phyloP scores from a whole-genome alignment of 2,329 filamentous ascomycete species.

The Talaromyces sp. region DNA sequence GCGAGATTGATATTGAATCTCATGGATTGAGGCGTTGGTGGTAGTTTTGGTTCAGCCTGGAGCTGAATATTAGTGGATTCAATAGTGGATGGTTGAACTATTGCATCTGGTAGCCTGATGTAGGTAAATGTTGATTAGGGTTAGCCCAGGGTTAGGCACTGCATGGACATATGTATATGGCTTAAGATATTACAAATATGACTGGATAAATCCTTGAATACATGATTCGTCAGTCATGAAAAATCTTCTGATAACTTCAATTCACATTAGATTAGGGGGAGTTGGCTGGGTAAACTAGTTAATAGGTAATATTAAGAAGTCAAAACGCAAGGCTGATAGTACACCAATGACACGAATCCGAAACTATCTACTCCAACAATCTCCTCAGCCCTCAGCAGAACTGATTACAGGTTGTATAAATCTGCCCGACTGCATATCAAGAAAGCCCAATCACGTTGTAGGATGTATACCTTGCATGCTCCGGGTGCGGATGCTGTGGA shows the following conservation, averaged over 20 bases:
- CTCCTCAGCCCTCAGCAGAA: neutral
- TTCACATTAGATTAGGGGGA: neutral
- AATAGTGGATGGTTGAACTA: neutral
- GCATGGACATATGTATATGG: too few relatives aligned
- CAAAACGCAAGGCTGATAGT: conserved; percentile 1
- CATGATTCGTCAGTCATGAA: neutral
- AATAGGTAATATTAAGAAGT: neutral
- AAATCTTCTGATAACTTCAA: neutral
- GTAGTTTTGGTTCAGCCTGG: neutral
- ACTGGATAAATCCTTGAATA: neutral
- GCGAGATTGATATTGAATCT: neutral
- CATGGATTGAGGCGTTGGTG: neutral
- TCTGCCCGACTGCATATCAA: neutral
- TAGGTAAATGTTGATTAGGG: neutral
- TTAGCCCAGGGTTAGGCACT: neutral
- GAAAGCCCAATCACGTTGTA: conserved; percentile 1
- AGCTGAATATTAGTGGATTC: neutral
- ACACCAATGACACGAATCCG: conserved; percentile 2
- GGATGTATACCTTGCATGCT: neutral
- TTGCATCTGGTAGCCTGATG: neutral
- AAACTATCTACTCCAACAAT: neutral
- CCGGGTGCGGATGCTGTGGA: neutral
- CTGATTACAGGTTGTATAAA: neutral
- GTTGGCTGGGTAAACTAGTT: neutral
- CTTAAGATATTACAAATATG: too few relatives aligned